A percentile compares a stretch with the other conserved stretches of the same genome.
These are phyloP conservation scores for Skeletonema grethae DNA, from an alignment of 108 stramenopile genomes.

Conservation along the genomic window DNA sequence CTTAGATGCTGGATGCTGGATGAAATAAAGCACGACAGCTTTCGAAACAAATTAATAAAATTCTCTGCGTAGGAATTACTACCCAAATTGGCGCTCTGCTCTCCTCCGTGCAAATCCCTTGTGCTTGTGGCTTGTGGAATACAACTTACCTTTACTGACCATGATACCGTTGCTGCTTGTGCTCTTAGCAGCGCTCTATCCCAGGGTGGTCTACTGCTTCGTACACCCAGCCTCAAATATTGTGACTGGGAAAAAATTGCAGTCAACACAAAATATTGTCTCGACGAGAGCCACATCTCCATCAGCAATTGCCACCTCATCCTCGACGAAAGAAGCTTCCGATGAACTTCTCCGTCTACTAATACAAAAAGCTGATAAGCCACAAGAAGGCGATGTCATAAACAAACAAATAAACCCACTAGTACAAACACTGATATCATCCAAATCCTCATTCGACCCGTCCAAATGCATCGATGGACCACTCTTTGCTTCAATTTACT, in stretches of 20 bases:
- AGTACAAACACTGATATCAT: constrained; percentile 29
- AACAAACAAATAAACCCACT: constrained; percentile 23
- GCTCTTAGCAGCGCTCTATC: background rate
- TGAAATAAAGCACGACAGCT: no score
- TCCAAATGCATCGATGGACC: constrained; percentile 25
- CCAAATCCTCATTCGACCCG: constrained; percentile 36
- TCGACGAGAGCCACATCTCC: background rate
- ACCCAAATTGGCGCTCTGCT: no score
- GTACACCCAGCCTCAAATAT: background rate
- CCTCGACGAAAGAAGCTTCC: background rate
- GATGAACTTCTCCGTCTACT: background rate
- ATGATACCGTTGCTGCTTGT: background rate
- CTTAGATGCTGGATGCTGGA: no score
- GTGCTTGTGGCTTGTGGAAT: no score
- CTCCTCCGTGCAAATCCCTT: no score
- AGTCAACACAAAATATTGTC: background rate
- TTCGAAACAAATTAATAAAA: no score
- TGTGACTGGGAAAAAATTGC: background rate
- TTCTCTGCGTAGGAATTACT: no score
- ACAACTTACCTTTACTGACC: no score
- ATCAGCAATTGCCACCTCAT: background rate
- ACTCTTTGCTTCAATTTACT: constrained; percentile 36
- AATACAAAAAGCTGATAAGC: background rate
- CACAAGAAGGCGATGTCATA: background rate
- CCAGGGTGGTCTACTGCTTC: background rate